Evolutionary conservation across 1,284 basidiomycete species (phyloP).

Genomic region (Caloboletus firmus): DNA sequence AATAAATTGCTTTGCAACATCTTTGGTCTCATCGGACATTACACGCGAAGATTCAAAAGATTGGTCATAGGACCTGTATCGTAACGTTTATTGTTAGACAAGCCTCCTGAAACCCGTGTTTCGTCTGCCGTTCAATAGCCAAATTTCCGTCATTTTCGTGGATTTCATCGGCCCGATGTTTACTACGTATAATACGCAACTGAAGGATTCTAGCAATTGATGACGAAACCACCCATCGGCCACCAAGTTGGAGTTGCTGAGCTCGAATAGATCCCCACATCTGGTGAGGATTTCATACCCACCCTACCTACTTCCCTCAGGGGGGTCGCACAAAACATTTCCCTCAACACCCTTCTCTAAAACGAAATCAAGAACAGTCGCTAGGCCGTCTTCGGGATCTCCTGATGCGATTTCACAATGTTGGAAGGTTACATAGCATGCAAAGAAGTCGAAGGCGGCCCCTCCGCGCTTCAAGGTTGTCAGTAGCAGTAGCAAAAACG

Average conservation of each 20-base stretch:
- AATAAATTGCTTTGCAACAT: not conserved
- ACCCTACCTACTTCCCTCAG: too few relatives aligned
- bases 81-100: not conserved
- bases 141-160: not conserved
- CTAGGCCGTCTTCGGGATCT: not conserved
- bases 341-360: not conserved
- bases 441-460: not conserved
- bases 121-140: not conserved
- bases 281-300: not conserved
- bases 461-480: not conserved
- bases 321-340: not conserved
- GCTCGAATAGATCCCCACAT: not conserved
- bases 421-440: not conserved
- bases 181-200: not conserved
- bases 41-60: not conserved
- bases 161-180: not conserved
- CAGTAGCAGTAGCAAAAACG: not conserved
- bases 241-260: not conserved
- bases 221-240: not conserved
- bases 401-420: not conserved
- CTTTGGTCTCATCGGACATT: not conserved
- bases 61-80: not conserved
- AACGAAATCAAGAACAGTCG: not conserved
- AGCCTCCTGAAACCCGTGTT: not conserved
- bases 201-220: not conserved